Evolutionary conservation across 2,329 filamentous ascomycete genomes (phyloP).

Genomic region (Cladosporium cucumerinum): DNA sequence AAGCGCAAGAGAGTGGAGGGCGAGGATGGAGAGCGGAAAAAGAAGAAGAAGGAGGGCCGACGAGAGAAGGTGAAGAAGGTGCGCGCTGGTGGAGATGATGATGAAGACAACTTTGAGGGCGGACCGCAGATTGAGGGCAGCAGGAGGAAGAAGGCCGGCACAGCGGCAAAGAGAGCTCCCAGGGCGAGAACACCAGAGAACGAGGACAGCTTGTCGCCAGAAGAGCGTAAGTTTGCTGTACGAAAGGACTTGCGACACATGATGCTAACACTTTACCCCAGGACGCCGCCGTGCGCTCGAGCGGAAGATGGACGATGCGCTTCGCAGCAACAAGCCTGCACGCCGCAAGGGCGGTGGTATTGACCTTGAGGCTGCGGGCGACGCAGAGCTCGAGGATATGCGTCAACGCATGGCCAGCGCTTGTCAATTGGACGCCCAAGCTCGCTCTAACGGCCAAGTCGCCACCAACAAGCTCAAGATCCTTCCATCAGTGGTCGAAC

Average conservation of each 20-base stretch:
- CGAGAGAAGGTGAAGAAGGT: constrained; percentile 58
- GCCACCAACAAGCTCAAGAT: constrained; percentile 92
- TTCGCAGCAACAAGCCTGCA: constrained; percentile 76
- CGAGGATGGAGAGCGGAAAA: constrained; percentile 56
- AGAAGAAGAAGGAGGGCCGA: constrained; percentile 61
- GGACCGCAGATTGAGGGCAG: constrained; percentile 55
- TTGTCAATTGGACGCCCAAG: constrained; percentile 79
- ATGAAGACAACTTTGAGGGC: constrained; percentile 46
- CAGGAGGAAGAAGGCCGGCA: constrained; percentile 47
- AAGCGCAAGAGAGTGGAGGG: constrained; percentile 64
- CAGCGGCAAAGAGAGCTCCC: constrained; percentile 41
- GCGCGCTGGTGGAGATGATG: constrained; percentile 39
- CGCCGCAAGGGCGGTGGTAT: constrained; percentile 81
- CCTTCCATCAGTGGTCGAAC: constrained; percentile 80
- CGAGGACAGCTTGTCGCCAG: constrained; percentile 76
- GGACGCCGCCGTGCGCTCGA: constrained; percentile 77
- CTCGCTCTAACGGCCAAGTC: constrained; percentile 73
- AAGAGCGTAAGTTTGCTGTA: constrained; percentile 63
- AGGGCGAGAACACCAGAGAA: constrained; percentile 58
- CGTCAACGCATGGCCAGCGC: constrained; percentile 88
- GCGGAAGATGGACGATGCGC: constrained; percentile 78
- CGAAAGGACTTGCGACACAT: background rate
- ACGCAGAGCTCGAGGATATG: constrained; percentile 83
- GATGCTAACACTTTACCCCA: constrained; percentile 30
- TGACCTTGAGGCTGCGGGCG: constrained; percentile 85